Percentiles rank a stretch among this genome's conserved stretches.
These are phyloP conservation scores for Isoetes taiwanensis DNA, from an alignment of 75 land plant species.

Conservation along the genomic window DNA sequence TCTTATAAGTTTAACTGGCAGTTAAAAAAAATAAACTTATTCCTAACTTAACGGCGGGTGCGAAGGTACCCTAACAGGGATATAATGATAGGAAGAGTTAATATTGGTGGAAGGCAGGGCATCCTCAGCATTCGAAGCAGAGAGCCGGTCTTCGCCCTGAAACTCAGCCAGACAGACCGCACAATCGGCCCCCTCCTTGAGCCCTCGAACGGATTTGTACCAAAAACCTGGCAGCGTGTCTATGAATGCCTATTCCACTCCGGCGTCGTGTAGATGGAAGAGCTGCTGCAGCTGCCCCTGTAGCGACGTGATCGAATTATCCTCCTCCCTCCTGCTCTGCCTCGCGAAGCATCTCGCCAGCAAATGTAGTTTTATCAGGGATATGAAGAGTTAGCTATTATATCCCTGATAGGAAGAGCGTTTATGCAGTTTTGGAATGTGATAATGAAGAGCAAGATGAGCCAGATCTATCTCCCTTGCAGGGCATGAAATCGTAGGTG, in stretches of 20 bases:
- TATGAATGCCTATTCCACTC: constrained; percentile 56
- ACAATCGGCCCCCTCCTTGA: constrained; percentile 50
- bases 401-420: no score
- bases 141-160: constrained; percentile 34
- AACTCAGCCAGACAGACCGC: constrained; percentile 50
- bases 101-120: constrained; percentile 50
- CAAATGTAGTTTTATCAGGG: no score
- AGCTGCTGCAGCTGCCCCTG: constrained; percentile 51
- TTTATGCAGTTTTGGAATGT: no score
- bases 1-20: no score
- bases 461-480: no score
- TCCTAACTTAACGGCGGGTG: no score
- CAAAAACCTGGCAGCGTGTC: constrained; percentile 45
- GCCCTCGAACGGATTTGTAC: constrained; percentile 35
- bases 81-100: no score
- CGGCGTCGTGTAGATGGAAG: constrained; percentile 52
- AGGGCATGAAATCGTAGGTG: no score
- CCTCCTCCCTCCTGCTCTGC: constrained; percentile 18
- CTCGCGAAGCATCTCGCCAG: constrained; percentile 53
- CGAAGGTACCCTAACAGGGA: no score
- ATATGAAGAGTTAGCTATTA: no score
- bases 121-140: constrained; percentile 37
- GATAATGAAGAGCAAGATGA: no score
- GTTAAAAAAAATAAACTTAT: no score
- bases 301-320: constrained; percentile 23